phyloP scores from a whole-genome alignment of 768 basidiomycete species.

The Mycena polygramma region DNA sequence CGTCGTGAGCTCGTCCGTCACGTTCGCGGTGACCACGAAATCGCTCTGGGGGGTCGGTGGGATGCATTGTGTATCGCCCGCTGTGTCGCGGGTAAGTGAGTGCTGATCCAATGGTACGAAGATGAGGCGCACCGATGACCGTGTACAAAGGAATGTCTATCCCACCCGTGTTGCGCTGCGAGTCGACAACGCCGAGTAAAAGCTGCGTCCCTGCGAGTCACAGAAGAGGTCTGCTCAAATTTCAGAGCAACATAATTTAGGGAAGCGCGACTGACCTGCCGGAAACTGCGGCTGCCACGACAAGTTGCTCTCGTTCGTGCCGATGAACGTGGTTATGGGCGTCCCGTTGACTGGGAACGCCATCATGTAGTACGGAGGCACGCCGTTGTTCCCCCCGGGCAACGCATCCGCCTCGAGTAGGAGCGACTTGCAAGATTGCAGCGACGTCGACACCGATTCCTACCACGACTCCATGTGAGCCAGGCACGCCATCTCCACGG shows the following conservation, averaged over 20 bases:
- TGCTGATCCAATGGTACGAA: not conserved
- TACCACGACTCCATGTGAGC: not conserved
- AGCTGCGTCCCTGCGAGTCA: constrained; percentile 54
- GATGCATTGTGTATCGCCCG: constrained; percentile 49
- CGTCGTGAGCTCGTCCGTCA: constrained; percentile 48
- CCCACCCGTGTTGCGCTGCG: constrained; percentile 54
- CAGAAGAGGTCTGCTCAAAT: not conserved
- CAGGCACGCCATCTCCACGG: not conserved
- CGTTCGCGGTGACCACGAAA: constrained; percentile 52
- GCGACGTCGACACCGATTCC: constrained; percentile 3
- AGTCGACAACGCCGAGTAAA: constrained; percentile 59
- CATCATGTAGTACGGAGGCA: constrained; percentile 58
- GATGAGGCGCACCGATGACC: constrained; percentile 45
- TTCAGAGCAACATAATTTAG: not conserved
- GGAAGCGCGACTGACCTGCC: constrained; percentile 49
- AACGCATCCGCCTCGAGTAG: not conserved
- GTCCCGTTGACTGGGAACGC: constrained; percentile 55
- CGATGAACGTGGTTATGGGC: constrained; percentile 51
- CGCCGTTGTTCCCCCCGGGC: constrained; percentile 10
- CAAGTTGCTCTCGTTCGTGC: constrained; percentile 50
- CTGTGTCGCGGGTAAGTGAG: constrained; percentile 31
- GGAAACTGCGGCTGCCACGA: constrained; percentile 58
- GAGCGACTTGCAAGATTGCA: not conserved
- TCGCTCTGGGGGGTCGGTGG: constrained; percentile 31
- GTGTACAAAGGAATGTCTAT: constrained; percentile 45